Evolutionary conservation across 805 yeast species (phyloP).

Genomic region (Lachancea cidri): DNA sequence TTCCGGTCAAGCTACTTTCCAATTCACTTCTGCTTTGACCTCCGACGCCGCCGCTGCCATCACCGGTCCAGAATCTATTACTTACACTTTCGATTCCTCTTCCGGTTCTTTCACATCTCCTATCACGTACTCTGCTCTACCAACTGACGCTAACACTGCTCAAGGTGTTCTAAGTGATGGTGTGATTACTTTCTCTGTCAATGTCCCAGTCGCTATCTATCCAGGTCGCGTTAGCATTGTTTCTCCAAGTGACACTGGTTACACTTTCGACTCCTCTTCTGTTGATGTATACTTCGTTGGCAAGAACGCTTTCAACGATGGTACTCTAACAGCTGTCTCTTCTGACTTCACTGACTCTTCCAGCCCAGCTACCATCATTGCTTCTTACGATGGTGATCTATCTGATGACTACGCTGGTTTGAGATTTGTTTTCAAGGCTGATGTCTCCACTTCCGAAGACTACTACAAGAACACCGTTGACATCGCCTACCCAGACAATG

Average conservation of each 20-base stretch:
- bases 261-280: conserved; percentile 39
- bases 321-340: conserved; percentile 3
- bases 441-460: conserved; percentile 2
- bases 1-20: conserved; percentile 7
- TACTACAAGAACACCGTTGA: conserved; percentile 6
- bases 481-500: conserved; percentile 5
- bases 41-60: conserved; percentile 1
- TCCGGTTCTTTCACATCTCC: conserved; percentile 7
- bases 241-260: conserved; percentile 52
- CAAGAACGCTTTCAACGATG: conserved; percentile 4
- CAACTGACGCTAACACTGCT: conserved; percentile 2
- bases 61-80: conserved; percentile 2
- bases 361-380: neutral
- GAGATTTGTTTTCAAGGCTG: conserved; percentile 3
- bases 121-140: conserved; percentile 7
- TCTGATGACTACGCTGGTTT: conserved; percentile 1
- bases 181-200: conserved; percentile 3
- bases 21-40: conserved; percentile 5
- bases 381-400: conserved; percentile 2
- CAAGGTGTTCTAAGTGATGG: conserved; percentile 3
- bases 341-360: conserved; percentile 4
- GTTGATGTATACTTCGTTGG: conserved; percentile 14
- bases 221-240: conserved; percentile 52
- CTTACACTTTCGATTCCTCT: conserved; percentile 6
- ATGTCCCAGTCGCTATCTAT: conserved; percentile 21